Evolutionary conservation across 2,329 filamentous ascomycete species (phyloP).

Genomic region (Orbilia oligospora): DNA sequence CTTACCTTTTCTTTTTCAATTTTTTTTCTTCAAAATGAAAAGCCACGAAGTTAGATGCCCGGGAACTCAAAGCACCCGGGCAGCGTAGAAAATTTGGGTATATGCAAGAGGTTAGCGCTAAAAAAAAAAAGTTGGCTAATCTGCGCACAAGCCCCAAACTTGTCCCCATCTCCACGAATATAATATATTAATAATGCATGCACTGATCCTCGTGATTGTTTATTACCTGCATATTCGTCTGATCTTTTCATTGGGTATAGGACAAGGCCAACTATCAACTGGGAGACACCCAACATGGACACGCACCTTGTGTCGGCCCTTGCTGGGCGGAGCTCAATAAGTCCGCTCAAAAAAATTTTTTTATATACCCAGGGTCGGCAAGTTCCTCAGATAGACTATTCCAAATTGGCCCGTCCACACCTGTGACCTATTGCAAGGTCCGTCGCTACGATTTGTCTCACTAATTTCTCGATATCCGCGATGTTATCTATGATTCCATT

Average conservation of each 20-base stretch:
- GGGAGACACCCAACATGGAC: not conserved
- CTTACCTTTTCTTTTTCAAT: not conserved
- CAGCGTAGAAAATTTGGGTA: not conserved
- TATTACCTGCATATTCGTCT: not conserved
- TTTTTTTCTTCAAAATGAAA: not conserved
- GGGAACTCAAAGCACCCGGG: not conserved
- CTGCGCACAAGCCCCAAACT: not conserved
- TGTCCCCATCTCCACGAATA: not conserved
- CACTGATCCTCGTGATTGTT: not conserved
- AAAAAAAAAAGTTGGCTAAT: too few species aligned
- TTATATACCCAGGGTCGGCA: not conserved
- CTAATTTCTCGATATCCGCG: not conserved
- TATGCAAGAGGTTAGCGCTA: not conserved
- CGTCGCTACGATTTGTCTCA: not conserved
- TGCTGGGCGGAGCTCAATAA: not conserved
- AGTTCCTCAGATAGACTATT: not conserved
- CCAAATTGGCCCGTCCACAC: not conserved
- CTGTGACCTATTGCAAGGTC: not conserved
- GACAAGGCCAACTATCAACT: not conserved
- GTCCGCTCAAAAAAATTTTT: not conserved
- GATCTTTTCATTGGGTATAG: not conserved
- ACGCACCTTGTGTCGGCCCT: not conserved
- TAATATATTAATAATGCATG: not conserved
- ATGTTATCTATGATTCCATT: not conserved
- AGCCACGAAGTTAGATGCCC: not conserved